Conservation (phyloP, 139 green algal species). For the Desmodesmus armatus region DNA sequence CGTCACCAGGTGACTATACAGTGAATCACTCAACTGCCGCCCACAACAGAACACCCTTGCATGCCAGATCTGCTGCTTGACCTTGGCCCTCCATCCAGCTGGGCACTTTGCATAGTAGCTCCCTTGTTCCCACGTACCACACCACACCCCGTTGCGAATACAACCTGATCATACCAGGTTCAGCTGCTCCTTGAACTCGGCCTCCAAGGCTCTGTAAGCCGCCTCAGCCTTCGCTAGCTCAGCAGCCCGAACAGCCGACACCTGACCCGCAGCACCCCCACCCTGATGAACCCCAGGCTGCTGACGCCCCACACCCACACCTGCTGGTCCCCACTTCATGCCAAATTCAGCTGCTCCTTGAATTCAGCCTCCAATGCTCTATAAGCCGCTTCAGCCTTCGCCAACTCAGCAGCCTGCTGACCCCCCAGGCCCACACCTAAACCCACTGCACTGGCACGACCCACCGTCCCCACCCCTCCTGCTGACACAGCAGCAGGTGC, state of each 20-base stretch:
- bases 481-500: constrained; percentile 1
- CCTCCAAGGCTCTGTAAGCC: constrained; percentile 64
- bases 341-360: constrained; percentile 58
- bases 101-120: no score
- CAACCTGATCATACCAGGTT: no score
- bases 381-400: constrained; percentile 63
- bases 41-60: no score
- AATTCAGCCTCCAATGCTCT: constrained; percentile 61
- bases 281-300: background rate
- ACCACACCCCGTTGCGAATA: no score
- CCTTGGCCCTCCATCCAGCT: no score
- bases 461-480: no score
- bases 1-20: no score
- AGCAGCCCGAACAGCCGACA: constrained; percentile 24
- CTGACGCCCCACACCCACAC: background rate
- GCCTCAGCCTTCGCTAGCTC: constrained; percentile 59
- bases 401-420: constrained; percentile 45
- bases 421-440: constrained; percentile 1
- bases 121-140: no score
- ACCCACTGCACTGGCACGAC: constrained; percentile 2
- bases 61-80: no score
- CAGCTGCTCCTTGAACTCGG: constrained; percentile 58
- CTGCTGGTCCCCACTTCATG: background rate
- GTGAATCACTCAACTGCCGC: no score
- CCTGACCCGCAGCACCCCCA: background rate